A percentile compares a stretch with the other conserved stretches of the same genome.
Conservation (phyloP, 805 yeast species). For the Zygoascus ofunaensis region DNA sequence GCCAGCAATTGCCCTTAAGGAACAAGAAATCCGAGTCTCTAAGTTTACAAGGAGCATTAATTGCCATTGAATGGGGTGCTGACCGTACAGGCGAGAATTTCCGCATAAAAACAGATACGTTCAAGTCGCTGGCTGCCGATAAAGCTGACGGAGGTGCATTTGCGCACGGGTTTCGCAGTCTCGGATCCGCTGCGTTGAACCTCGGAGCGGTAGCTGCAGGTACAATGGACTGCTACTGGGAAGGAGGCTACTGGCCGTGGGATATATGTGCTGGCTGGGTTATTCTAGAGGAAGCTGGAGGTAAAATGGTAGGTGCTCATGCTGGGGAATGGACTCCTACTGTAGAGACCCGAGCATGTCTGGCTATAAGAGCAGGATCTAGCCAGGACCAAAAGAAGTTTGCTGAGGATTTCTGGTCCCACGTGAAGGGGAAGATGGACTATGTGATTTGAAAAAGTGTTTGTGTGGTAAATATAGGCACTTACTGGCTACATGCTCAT, state of each 20-base stretch:
- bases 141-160: slow-evolving; percentile 42
- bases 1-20: slow-evolving; percentile 32
- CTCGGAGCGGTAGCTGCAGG: slow-evolving; percentile 52
- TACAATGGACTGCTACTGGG: slow-evolving; percentile 54
- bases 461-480: no score
- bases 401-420: slow-evolving; percentile 42
- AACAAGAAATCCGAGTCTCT: slow-evolving; percentile 29
- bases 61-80: slow-evolving; percentile 55
- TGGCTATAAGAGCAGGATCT: slow-evolving; percentile 48
- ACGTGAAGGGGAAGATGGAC: slow-evolving; percentile 37
- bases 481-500: no score
- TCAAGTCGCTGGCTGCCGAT: slow-evolving; percentile 35
- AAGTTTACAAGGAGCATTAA: slow-evolving; percentile 41
- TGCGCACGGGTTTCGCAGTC: slow-evolving; percentile 51
- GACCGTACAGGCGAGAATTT: slow-evolving; percentile 47
- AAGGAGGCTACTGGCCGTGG: slow-evolving; percentile 64
- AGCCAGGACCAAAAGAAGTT: slow-evolving; percentile 38
- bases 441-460: slow-evolving; percentile 21
- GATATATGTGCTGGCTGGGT: slow-evolving; percentile 66
- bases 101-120: slow-evolving; percentile 41
- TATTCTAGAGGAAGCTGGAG: slow-evolving; percentile 52
- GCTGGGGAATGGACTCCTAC: slow-evolving; percentile 40
- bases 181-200: slow-evolving; percentile 61
- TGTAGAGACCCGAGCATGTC: slow-evolving; percentile 44
- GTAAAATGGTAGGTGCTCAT: slow-evolving; percentile 46